A percentile compares a stretch with the other conserved stretches of the same genome.
Evolutionary conservation across 75 land plant genomes (phyloP).

Genomic region (Pseudotsuga menziesii): DNA sequence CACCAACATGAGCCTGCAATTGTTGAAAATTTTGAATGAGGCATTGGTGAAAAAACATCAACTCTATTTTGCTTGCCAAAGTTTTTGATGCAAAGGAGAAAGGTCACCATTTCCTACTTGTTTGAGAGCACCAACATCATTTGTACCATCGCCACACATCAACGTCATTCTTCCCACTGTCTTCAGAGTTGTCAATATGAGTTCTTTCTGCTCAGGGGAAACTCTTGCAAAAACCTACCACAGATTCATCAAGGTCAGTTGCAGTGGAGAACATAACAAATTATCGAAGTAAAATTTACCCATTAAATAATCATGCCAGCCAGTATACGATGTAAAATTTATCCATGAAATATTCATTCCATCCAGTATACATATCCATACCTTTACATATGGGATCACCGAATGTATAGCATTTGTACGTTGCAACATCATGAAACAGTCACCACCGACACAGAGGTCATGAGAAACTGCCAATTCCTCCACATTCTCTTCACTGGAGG

Average conservation of each 20-base stretch:
- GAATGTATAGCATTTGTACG: constrained; percentile 58
- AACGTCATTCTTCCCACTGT: constrained; percentile 86
- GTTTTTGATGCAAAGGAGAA: neutral
- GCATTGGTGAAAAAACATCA: neutral
- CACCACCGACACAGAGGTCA: constrained; percentile 98
- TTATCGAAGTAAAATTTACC: neutral
- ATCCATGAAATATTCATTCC: neutral
- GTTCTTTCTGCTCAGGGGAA: constrained; percentile 97
- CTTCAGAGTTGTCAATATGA: constrained; percentile 88
- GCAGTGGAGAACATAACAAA: neutral
- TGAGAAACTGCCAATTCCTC: constrained; percentile 52
- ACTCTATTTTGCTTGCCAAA: neutral
- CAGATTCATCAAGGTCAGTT: neutral
- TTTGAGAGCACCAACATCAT: constrained; percentile 98
- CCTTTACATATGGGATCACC: constrained; percentile 95
- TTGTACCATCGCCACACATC: constrained; percentile 99
- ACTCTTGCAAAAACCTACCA: constrained; percentile 96
- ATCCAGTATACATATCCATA: constrained; percentile 13
- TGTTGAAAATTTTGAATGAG: neutral
- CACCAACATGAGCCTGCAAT: constrained; percentile 94
- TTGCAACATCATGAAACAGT: constrained; percentile 88
- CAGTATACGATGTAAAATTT: neutral
- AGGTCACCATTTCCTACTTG: constrained; percentile 49
- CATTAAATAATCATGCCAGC: neutral
- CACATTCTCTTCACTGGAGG: constrained; percentile 69